Evolutionary conservation across 805 yeast genomes (phyloP), one percentile per base, ranked within the genome.

Genomic region (Barnettozyma sp.): DNA sequence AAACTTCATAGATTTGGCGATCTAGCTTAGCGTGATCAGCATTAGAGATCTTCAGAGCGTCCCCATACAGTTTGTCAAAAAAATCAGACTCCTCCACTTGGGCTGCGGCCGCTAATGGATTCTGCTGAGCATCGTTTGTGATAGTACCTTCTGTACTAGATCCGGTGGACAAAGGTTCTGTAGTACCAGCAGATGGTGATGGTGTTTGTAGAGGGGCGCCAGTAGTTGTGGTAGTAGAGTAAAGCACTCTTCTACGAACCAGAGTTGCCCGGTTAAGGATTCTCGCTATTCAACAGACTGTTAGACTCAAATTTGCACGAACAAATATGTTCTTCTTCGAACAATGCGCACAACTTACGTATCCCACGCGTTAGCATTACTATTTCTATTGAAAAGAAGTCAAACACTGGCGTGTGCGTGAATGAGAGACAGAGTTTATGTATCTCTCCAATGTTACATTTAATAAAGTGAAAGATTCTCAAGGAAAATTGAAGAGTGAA

Each of bases 1-100:
- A 20, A 25, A 50, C 44, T 29, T 49, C 52, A 17, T 43, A 39
- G 7, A 48, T 34, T 21, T 45, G 41, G 14, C 40, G 39, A 27
- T 51, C 52, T 11, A 51, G 15, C 15, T 29, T 19, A 20, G 32
- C 35, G 37, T 51, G 53, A 13, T 46, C 43, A 7, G 28, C 11
- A 7, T 26, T 14, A 12, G 40, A 36, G 27, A 51, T 23, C 38
- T 44, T 49, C 6, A 44, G 19, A 4, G 55, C 42, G 20, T 37
- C 42, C 8, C 34, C 25, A 20, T 51, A 50, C 5, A 49, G 15
- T 15, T 34, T 36, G 2, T 43, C 39, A 23, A 46, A 40, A 31
- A 43, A 44, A n/a, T 49, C 53, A 7, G 40, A 25, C 22, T 40
- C 46, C 8, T 38, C 36, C 11, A 25, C 3, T 31, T 31, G 26